Base-by-base conservation (phyloP, 2,329 filamentous ascomycete species). In the Botryotinia convoluta region DNA sequence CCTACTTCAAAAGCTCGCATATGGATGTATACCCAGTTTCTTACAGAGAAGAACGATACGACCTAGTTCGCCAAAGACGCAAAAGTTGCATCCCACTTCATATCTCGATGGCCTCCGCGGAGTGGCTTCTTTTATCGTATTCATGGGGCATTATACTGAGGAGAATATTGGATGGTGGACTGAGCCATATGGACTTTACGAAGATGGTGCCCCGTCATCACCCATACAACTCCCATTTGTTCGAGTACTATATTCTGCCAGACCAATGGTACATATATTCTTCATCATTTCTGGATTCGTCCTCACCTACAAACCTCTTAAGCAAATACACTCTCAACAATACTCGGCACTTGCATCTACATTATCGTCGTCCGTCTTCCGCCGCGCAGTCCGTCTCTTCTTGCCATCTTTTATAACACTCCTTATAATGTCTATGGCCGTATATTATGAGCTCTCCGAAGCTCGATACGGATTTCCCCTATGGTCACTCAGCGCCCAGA, bases 201-300 rank as follows among this genome's bases (percentile, higher is more conserved):
- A 79, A 69, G 78, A 78, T 72, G 77, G 77, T 65, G 80, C 78
- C 8, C 80, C 82, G 61, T 78, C 83, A 35, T 82, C 83, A 69
- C 79, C 80, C n/a, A 75, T 86, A 32, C 85, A 86, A 77, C 78
- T 86, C 22, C 85, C 85, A 1, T 83, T 84, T 69, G 20, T 85
- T 12, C 82, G 84, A 71, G 79, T 85, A 42, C 71, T 86, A 32
- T 74, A 85, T 83, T 83, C 83, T 26, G 84, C 84, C 29, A 81
- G 83, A 29, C 84, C 85, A 14, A 85, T 85, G 84, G 85, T 87
- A 4, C 83, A 85, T 76, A 82, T 87, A 64, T 87, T 87, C 79
- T 87, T 87, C 78, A 83, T 87, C 75, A 85, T 87, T 51, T 86
- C 85, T 1, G 85, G 86, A 54, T 86, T 85, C 74, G 85, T 83